Evolutionary conservation across 1,284 basidiomycete species (phyloP).

Genomic region (Tranzscheliella williamsii): DNA sequence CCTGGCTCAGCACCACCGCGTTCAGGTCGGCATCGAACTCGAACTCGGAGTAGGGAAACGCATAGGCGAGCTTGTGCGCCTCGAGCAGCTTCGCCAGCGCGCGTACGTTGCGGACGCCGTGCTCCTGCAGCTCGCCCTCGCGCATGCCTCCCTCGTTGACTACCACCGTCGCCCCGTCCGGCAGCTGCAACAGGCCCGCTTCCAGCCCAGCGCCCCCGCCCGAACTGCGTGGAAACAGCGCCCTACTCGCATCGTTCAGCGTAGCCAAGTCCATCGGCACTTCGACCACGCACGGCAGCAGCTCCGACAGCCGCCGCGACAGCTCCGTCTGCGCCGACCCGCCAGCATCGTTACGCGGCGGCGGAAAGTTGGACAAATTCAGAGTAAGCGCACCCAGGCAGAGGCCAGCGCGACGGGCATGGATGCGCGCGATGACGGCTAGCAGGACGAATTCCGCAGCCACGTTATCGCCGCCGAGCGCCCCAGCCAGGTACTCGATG

Average conservation of each 20-base stretch:
- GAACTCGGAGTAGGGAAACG: conserved; percentile 77
- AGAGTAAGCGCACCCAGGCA: conserved; percentile 71
- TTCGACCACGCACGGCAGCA: conserved; percentile 67
- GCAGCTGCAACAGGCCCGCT: conserved; percentile 75
- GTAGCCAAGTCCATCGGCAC: conserved; percentile 60
- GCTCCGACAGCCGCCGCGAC: conserved; percentile 64
- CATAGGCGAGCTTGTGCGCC: conserved; percentile 74
- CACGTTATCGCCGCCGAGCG: conserved; percentile 41
- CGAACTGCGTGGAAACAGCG: conserved; percentile 64
- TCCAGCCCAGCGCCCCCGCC: conserved; percentile 75
- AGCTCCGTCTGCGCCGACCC: conserved; percentile 68
- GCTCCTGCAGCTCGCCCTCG: conserved; percentile 71
- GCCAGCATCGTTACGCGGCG: conserved; percentile 62
- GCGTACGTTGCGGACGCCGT: conserved; percentile 72
- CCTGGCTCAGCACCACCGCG: conserved; percentile 71
- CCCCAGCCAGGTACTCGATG: conserved; percentile 35
- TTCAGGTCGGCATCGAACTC: conserved; percentile 75
- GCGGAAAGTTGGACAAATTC: conserved; percentile 61
- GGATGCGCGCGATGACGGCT: conserved; percentile 70
- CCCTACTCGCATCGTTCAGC: conserved; percentile 66
- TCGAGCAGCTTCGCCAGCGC: conserved; percentile 73
- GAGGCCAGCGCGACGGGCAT: conserved; percentile 71
- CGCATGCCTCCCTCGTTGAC: conserved; percentile 72
- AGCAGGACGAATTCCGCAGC: conserved; percentile 80
- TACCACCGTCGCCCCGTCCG: conserved; percentile 69